Percentiles rank a stretch among this genome's conserved stretches.
Conservation (phyloP, 1,139 yeast species). For the Kodamaea anthophila region DNA sequence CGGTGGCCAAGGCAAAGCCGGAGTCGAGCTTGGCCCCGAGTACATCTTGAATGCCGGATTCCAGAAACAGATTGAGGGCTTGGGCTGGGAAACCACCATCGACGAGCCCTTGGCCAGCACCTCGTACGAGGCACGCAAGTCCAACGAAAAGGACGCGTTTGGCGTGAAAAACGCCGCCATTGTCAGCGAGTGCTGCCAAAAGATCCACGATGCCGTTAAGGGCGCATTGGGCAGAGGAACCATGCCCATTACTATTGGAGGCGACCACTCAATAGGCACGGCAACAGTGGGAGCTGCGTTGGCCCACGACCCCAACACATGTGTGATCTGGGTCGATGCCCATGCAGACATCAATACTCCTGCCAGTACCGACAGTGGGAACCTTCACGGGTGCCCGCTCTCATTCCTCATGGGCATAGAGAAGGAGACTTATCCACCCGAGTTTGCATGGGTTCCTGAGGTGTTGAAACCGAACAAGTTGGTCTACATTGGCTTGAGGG, state of each 20-base stretch:
- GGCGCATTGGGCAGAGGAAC: slow-evolving; percentile 41
- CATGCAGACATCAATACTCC: slow-evolving; percentile 97
- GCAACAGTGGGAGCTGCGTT: slow-evolving; percentile 87
- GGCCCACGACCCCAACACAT: slow-evolving; percentile 76
- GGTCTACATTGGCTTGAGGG: slow-evolving; percentile 92
- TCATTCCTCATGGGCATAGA: slow-evolving; percentile 82
- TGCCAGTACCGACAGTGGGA: slow-evolving; percentile 79
- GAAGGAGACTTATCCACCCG: slow-evolving; percentile 57
- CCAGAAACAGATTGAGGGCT: slow-evolving; percentile 48
- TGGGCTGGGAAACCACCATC: slow-evolving; percentile 68
- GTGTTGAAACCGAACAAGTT: slow-evolving; percentile 62
- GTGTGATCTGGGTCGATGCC: slow-evolving; percentile 94
- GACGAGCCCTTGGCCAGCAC: slow-evolving; percentile 52
- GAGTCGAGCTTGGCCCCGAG: slow-evolving; percentile 93
- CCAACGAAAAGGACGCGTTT: slow-evolving; percentile 40
- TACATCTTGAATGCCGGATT: slow-evolving; percentile 70
- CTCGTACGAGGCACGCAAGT: slow-evolving; percentile 35
- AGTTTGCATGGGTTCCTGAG: slow-evolving; percentile 74
- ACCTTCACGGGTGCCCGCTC: slow-evolving; percentile 95
- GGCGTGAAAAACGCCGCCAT: slow-evolving; percentile 70
- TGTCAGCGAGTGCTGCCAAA: slow-evolving; percentile 68
- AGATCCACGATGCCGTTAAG: slow-evolving; percentile 57
- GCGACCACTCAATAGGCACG: slow-evolving; percentile 95
- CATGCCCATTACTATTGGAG: slow-evolving; percentile 85
- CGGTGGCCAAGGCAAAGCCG: slow-evolving; percentile 95